phyloP scores from a whole-genome alignment of 2,329 filamentous ascomycete genomes.

The Fusarium penzigii region DNA sequence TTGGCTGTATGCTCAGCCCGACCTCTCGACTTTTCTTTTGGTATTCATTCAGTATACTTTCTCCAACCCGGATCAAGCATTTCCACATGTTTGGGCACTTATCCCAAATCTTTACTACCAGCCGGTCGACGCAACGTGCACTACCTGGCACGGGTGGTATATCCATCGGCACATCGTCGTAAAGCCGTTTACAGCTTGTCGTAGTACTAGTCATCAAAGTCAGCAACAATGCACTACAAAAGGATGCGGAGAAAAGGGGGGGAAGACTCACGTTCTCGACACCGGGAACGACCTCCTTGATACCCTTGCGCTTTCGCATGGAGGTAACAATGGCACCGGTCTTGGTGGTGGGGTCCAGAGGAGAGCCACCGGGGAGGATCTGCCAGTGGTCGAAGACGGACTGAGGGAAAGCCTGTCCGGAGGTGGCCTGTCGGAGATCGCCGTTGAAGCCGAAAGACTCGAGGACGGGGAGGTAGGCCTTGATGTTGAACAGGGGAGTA shows the following conservation, averaged over 20 bases:
- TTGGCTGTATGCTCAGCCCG: constrained; percentile 40
- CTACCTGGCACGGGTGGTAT: constrained; percentile 45
- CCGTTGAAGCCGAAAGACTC: constrained; percentile 99
- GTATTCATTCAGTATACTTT: constrained; percentile 36
- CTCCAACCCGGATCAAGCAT: constrained; percentile 26
- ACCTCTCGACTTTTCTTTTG: constrained; percentile 35
- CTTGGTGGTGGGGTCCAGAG: constrained; percentile 80
- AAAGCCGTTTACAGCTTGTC: constrained; percentile 86
- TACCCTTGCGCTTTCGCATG: constrained; percentile 99
- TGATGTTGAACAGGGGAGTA: constrained; percentile 99
- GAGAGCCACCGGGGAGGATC: constrained; percentile 89
- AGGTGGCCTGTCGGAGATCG: constrained; percentile 90
- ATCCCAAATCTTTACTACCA: constrained; percentile 35
- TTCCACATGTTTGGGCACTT: constrained; percentile 30
- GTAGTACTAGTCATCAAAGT: constrained; percentile 70
- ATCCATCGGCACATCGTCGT: constrained; percentile 45
- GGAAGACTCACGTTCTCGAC: constrained; percentile 84
- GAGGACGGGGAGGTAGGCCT: constrained; percentile 94
- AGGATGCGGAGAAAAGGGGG: background rate
- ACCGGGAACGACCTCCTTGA: constrained; percentile 93
- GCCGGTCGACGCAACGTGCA: constrained; percentile 44
- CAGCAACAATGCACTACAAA: constrained; percentile 12
- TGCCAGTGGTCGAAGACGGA: constrained; percentile 99
- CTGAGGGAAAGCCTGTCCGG: constrained; percentile 98
- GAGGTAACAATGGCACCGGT: constrained; percentile 79